Percentiles rank a stretch among this genome's conserved stretches.
phyloP scores from a whole-genome alignment of 768 basidiomycete genomes.

The Collybia nuda region DNA sequence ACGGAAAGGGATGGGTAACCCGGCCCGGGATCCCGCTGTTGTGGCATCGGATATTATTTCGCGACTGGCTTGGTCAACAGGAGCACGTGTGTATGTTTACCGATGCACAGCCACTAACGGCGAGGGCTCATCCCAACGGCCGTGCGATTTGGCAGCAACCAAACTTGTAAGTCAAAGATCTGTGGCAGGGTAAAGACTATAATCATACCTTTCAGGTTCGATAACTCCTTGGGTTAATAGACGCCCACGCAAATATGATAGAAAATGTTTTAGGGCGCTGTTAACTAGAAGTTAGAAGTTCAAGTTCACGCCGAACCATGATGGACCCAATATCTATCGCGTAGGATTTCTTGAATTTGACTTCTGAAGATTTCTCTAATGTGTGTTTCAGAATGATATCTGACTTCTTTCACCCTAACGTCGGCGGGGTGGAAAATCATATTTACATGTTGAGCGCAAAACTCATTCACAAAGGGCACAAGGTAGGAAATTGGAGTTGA shows the following conservation, averaged over 20 bases:
- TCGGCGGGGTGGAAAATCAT: slow-evolving; percentile 96
- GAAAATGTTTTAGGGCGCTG: neutral
- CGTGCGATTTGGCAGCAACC: no score
- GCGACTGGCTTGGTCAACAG: no score
- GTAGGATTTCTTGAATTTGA: slow-evolving; percentile 18
- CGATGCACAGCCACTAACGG: no score
- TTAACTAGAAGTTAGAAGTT: neutral
- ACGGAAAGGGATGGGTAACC: no score
- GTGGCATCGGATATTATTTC: no score
- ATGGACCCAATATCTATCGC: slow-evolving; percentile 37
- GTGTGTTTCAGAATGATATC: slow-evolving; percentile 74
- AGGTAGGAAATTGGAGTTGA: slow-evolving; percentile 42
- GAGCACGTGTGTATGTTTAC: no score
- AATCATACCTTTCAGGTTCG: neutral
- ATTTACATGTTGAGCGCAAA: slow-evolving; percentile 90
- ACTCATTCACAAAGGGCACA: slow-evolving; percentile 82
- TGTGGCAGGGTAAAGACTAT: neutral
- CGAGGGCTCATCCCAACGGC: no score
- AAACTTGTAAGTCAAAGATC: no score
- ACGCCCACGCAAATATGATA: neutral
- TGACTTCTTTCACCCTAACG: slow-evolving; percentile 94
- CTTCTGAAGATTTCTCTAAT: neutral
- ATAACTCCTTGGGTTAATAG: neutral
- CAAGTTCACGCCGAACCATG: slow-evolving; percentile 16
- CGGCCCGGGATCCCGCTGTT: no score